phyloP scores from a whole-genome alignment of 2,329 filamentous ascomycete species.

The Phaeosphaeriaceae sp. region DNA sequence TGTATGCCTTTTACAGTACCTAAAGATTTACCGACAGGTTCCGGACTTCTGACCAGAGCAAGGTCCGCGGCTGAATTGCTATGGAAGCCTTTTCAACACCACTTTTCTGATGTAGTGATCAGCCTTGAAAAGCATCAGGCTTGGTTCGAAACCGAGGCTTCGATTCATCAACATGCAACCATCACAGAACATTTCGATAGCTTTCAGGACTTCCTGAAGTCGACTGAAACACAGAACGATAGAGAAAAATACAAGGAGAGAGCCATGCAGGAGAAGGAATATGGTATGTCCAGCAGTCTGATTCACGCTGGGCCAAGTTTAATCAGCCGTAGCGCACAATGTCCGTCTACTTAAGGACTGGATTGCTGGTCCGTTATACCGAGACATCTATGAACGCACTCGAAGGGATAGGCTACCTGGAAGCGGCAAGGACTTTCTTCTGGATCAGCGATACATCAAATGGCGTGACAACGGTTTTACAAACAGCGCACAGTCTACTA shows the following conservation, averaged over 20 bases:
- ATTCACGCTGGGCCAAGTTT: not conserved
- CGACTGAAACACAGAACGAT: not conserved
- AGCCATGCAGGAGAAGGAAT: not conserved
- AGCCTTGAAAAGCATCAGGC: not conserved
- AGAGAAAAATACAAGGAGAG: not conserved
- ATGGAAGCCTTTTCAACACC: not conserved
- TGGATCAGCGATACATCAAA: not conserved
- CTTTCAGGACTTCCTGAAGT: not conserved
- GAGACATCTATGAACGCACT: slow-evolving; percentile 1
- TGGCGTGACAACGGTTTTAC: not conserved
- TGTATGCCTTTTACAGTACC: not conserved
- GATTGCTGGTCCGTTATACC: not conserved
- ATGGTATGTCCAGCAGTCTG: not conserved
- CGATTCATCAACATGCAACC: not conserved
- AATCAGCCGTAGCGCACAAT: not conserved
- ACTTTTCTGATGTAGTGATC: not conserved
- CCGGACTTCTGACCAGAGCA: not conserved
- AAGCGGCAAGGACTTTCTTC: slow-evolving; percentile 1
- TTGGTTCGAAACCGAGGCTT: slow-evolving; percentile 2
- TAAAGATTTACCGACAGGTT: not conserved
- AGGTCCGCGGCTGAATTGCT: not conserved
- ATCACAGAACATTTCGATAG: slow-evolving; percentile 1
- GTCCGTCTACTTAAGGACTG: not conserved
- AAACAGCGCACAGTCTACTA: not conserved
- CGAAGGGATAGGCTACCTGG: slow-evolving; percentile 1